phyloP scores from a whole-genome alignment of 2,329 filamentous ascomycete genomes.

The Monosporascus sp. region DNA sequence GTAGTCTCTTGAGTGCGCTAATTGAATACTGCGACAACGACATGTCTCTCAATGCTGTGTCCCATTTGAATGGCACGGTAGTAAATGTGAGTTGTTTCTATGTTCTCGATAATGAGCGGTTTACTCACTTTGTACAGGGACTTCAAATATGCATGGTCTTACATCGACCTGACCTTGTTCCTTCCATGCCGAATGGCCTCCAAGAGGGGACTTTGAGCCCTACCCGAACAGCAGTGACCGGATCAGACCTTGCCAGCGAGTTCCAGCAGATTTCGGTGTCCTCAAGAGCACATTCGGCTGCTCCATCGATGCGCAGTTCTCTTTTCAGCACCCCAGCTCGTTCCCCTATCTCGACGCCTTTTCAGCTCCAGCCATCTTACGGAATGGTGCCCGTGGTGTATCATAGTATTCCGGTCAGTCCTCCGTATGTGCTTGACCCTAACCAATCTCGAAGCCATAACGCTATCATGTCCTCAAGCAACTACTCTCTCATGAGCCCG shows the following conservation, averaged over 20 bases:
- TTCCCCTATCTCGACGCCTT: constrained; percentile 14
- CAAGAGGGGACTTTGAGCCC: constrained; percentile 15
- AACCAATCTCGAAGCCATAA: constrained; percentile 24
- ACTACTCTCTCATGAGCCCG: constrained; percentile 22
- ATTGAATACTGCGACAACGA: constrained; percentile 50
- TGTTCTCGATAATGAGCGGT: neutral
- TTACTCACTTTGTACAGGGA: constrained; percentile 12
- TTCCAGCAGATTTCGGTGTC: constrained; percentile 21
- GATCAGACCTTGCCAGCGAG: constrained; percentile 18
- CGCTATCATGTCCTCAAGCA: constrained; percentile 19
- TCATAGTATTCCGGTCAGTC: constrained; percentile 25
- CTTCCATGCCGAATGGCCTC: constrained; percentile 11
- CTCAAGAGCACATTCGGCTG: constrained; percentile 17
- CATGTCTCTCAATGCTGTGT: constrained; percentile 35
- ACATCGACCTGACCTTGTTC: constrained; percentile 23
- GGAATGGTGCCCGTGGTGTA: constrained; percentile 34
- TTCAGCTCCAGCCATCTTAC: constrained; percentile 27
- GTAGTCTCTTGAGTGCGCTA: constrained; percentile 41
- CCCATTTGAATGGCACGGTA: constrained; percentile 33
- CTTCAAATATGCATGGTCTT: constrained; percentile 24
- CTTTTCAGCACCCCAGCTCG: constrained; percentile 21
- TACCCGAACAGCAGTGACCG: constrained; percentile 13
- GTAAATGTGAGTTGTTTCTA: constrained; percentile 28
- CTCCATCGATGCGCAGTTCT: constrained; percentile 13
- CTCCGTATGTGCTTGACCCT: constrained; percentile 30